Evolutionary conservation across 306 rosid species (phyloP).

Genomic region (Trifolium subterraneum): DNA sequence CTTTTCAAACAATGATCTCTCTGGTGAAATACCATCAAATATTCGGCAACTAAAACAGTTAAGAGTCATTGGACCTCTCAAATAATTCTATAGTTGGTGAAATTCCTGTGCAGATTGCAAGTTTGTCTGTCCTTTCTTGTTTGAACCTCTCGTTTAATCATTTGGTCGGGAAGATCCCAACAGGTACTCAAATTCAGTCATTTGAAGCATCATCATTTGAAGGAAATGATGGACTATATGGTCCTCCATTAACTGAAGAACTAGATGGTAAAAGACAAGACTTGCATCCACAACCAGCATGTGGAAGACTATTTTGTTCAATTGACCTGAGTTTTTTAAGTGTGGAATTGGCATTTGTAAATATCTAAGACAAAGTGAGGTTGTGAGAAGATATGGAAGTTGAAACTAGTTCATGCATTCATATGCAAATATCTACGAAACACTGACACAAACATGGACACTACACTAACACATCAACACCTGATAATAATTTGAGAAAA

Average conservation of each 20-base stretch:
- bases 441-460: too few relatives aligned
- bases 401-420: not conserved
- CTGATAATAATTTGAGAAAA: too few relatives aligned
- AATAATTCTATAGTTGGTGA: conserved; percentile 40
- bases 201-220: conserved; percentile 24
- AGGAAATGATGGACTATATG: conserved; percentile 43
- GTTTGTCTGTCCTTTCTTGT: conserved; percentile 33
- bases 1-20: conserved; percentile 49
- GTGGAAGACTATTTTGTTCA: not conserved
- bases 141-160: conserved; percentile 48
- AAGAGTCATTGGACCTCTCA: conserved; percentile 55
- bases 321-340: too few relatives aligned
- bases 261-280: not conserved
- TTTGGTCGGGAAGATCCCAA: conserved; percentile 44
- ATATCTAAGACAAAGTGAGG: not conserved
- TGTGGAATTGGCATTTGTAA: not conserved
- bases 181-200: conserved; percentile 23
- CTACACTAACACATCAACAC: too few relatives aligned
- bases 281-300: not conserved
- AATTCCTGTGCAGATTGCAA: conserved; percentile 41
- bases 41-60: conserved; percentile 21
- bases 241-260: conserved; percentile 28
- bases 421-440: too few relatives aligned
- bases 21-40: conserved; percentile 40
- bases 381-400: not conserved